Evolutionary conservation across 305 asterid genomes (phyloP), one percentile per base, ranked within the genome.

Genomic region (Fraxinus nigra): DNA sequence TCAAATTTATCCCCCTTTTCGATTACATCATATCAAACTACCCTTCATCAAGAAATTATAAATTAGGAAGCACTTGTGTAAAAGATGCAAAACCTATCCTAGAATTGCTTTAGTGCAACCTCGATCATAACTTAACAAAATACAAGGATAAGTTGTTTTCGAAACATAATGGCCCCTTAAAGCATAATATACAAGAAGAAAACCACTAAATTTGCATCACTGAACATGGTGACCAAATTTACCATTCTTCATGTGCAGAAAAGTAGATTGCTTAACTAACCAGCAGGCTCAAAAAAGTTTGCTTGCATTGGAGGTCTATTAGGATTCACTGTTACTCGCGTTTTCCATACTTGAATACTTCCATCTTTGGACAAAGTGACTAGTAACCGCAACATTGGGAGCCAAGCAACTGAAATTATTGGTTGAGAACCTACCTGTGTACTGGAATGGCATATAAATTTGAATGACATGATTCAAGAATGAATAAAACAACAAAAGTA

Each of bases 361-460:
- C 99, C 99, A 89, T 97, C 99, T 89, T 92, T 97, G 81, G 98
- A 92, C 90, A 97, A 88, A 33, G 99, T 97, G 81, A 97, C 94
- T 65, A 97, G 96, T 87, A 93, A 85, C 79, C 94, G 97, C 96
- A 92, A 85, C 87, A 90, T 59, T 40, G 98, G 97, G 67, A 93
- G 92, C 99, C 99, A 97, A 80, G 97, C 83, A 85, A 97, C 93
- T n/a, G 98, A 93, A 82, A 89, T 86, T 84, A 97, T 95, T 87
- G 99, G 97, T 89, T 97, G 99, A 85, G 99, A 95, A 83, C 99
- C 98, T 84, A 94, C 99, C 87, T 97, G 99, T 4, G 98, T 97
- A 78, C 99, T 97, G 91, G 80, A 89, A 85, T 89, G 83, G 82
- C 83, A 90, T 77, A 72, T 82, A 82, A 85, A 79, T 78, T 72